These are phyloP conservation scores for Cryphonectria carpinicola DNA, from an alignment of 2,329 filamentous ascomycete species.

Conservation along the genomic window DNA sequence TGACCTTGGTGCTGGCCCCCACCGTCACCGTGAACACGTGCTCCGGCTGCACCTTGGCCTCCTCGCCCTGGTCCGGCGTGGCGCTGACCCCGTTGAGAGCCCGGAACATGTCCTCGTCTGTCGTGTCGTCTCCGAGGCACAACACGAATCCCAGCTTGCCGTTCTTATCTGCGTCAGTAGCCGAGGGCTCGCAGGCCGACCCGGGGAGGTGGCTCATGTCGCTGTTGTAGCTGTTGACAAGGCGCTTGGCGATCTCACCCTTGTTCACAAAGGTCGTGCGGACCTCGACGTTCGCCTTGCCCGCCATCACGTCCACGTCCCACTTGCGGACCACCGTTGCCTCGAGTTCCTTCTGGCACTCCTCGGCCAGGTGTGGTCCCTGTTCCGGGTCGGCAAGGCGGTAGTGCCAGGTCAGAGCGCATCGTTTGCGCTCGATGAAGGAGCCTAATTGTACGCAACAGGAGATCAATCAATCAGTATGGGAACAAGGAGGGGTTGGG, in stretches of 20 bases:
- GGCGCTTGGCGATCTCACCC: slow-evolving; percentile 86
- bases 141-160: slow-evolving; percentile 79
- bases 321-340: slow-evolving; percentile 74
- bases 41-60: slow-evolving; percentile 61
- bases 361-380: slow-evolving; percentile 75
- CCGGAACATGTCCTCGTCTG: slow-evolving; percentile 96
- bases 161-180: slow-evolving; percentile 42
- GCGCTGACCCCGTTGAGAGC: slow-evolving; percentile 66
- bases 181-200: slow-evolving; percentile 26
- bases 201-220: slow-evolving; percentile 40
- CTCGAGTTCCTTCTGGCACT: slow-evolving; percentile 83
- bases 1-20: slow-evolving; percentile 89
- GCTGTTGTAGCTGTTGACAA: slow-evolving; percentile 74
- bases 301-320: slow-evolving; percentile 95
- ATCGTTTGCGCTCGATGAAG: slow-evolving; percentile 92
- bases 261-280: slow-evolving; percentile 98
- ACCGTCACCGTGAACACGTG: slow-evolving; percentile 91
- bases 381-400: slow-evolving; percentile 86
- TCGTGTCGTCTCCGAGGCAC: slow-evolving; percentile 93
- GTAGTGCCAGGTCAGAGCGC: slow-evolving; percentile 97
- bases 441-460: slow-evolving; percentile 58
- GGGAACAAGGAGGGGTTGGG: too few species aligned
- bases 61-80: slow-evolving; percentile 54
- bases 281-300: slow-evolving; percentile 96
- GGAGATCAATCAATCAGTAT: not conserved